Evolutionary conservation across 192 early-diverging fungal species (phyloP).

Genomic region (Coemansia sp.): DNA sequence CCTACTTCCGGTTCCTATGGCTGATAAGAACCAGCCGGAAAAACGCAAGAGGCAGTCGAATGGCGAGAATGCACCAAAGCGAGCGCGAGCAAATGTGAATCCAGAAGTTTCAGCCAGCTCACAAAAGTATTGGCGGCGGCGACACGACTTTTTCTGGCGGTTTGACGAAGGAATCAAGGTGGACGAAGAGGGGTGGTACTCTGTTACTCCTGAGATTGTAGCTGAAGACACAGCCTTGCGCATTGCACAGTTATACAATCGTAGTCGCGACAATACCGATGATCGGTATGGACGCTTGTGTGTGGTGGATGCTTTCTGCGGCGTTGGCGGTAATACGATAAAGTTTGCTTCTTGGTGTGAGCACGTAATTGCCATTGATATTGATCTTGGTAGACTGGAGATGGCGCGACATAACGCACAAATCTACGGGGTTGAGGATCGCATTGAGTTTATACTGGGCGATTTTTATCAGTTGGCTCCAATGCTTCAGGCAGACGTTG

Average conservation of each 20-base stretch:
- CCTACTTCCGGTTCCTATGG: neutral
- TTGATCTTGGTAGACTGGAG: conserved; percentile 71
- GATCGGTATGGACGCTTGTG: conserved; percentile 56
- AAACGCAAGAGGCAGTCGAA: conserved; percentile 5
- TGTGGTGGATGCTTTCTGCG: conserved; percentile 93
- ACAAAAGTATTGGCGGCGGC: conserved; percentile 81
- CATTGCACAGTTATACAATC: conserved; percentile 41
- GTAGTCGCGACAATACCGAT: neutral
- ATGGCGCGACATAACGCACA: conserved; percentile 85
- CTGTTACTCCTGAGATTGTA: conserved; percentile 90
- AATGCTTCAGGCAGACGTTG: conserved; percentile 74
- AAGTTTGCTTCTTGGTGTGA: conserved; percentile 90
- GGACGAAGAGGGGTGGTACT: conserved; percentile 92
- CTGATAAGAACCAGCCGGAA: neutral
- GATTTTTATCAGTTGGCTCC: conserved; percentile 78
- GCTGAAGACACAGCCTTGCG: conserved; percentile 70
- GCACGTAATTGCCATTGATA: conserved; percentile 90
- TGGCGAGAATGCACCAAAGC: neutral
- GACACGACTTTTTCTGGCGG: conserved; percentile 77
- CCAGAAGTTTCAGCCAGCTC: conserved; percentile 20
- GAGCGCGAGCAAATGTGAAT: neutral
- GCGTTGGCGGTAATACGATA: conserved; percentile 94
- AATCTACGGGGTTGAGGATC: conserved; percentile 87
- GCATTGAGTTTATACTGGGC: conserved; percentile 91
- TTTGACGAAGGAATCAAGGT: conserved; percentile 86